Base-by-base conservation (phyloP, 164 flowering plant genomes). In the Taxillus chinensis region DNA sequence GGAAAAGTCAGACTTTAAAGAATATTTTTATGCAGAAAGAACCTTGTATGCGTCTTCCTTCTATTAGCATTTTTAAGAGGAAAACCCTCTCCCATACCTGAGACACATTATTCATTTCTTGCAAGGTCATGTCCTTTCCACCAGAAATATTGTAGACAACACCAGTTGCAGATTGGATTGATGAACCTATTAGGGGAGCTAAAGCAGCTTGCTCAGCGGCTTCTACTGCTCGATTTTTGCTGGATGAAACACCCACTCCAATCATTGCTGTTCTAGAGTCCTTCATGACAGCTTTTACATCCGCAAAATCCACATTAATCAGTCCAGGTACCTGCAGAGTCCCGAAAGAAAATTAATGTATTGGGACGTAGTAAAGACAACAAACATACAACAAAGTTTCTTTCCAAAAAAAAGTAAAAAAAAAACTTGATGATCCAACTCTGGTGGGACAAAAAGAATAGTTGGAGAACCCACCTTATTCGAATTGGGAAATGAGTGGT, bases 231-330 rank as follows among this genome's bases (percentile, higher is more conserved):
- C 97, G 97, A 71, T 95, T 95, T 76, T 95, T 91, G 82, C 97
- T 84, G 53, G 96, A 89, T 8, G 99, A 95, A 69, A 91, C 96
- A 37, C 97, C 99, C 46, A 95, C 96, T 49, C 99, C 97, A 67
- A 95, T 97, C 99, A 95, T 95, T 67, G 97, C 96, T 63, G 99
- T 95, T 59, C 99, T 97, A 45, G 97, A 95, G 71, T 95, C 86
- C 71, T 87, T 91, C 99, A 91, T 95, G 59, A 95, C 92, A 59
- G 97, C 99, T 75, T 86, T 89, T 41, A 95, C 97, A 80, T 95
- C 96, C 14, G 97, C 99, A 77, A 95, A 91, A 74, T 95, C 99
- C 69, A 95, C 96, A 79, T 95, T 95, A 45, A 95, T 97, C 64
- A 95, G 77, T 67, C 99, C 97, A 56, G 99, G 99, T 64, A 91